Evolutionary conservation across 1,139 yeast species (phyloP).

Genomic region (Zygoascus sp.): DNA sequence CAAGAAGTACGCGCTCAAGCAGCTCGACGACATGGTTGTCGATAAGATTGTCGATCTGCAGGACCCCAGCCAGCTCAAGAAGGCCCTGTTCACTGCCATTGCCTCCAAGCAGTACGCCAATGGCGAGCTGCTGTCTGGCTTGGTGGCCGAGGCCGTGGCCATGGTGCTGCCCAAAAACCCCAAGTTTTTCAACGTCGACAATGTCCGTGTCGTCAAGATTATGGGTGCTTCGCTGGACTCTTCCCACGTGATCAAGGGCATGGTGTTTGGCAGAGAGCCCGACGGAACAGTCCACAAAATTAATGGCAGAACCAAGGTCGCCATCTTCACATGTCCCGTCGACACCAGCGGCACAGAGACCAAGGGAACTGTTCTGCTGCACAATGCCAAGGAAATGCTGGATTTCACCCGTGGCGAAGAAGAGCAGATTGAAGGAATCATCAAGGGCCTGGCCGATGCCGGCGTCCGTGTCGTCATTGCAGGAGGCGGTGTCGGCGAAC

Average conservation of each 20-base stretch:
- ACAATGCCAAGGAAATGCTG: conserved; percentile 94
- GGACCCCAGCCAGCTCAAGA: conserved; percentile 55
- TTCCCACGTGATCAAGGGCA: conserved; percentile 85
- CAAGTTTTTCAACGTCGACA: conserved; percentile 77
- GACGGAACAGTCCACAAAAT: conserved; percentile 79
- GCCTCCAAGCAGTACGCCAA: conserved; percentile 91
- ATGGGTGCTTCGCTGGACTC: conserved; percentile 82
- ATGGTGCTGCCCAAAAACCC: conserved; percentile 68
- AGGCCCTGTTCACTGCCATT: conserved; percentile 80
- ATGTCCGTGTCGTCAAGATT: conserved; percentile 89
- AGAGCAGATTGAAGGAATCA: conserved; percentile 80
- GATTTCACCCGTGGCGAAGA: conserved; percentile 96
- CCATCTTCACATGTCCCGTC: conserved; percentile 87
- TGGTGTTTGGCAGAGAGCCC: conserved; percentile 97
- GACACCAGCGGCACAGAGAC: conserved; percentile 95
- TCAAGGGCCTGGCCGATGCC: conserved; percentile 75
- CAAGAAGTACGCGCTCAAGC: conserved; percentile 61
- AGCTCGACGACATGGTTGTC: conserved; percentile 59
- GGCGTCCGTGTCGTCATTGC: conserved; percentile 89
- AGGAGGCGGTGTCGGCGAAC: conserved; percentile 88
- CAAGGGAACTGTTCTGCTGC: conserved; percentile 91
- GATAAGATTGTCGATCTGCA: conserved; percentile 58
- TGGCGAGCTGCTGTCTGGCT: conserved; percentile 68
- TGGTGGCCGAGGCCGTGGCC: conserved; percentile 85
- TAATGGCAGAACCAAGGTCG: conserved; percentile 67